A percentile compares a stretch with the other conserved stretches of the same genome.
Evolutionary conservation across 768 basidiomycete species (phyloP).

Genomic region (Psilocybe cyanescens): DNA sequence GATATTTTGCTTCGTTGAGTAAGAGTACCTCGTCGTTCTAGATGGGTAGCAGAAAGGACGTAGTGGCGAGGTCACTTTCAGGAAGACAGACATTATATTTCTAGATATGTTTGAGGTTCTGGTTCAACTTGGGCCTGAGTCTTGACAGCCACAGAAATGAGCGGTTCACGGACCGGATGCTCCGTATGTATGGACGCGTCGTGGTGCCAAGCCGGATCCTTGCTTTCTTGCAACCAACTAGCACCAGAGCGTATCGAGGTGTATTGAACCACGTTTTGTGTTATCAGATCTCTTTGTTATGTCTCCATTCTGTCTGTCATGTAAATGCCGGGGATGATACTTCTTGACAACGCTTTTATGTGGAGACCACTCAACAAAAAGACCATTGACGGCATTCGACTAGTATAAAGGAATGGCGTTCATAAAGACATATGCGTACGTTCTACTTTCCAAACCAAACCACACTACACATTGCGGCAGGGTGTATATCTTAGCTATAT

Average conservation of each 20-base stretch:
- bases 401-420: too few relatives aligned
- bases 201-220: too few relatives aligned
- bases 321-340: too few relatives aligned
- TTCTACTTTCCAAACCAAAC: too few relatives aligned
- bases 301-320: too few relatives aligned
- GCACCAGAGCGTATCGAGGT: neutral
- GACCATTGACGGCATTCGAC: too few relatives aligned
- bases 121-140: neutral
- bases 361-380: too few relatives aligned
- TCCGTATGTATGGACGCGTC: too few relatives aligned
- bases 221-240: neutral
- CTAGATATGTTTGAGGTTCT: neutral
- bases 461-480: too few relatives aligned
- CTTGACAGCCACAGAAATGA: neutral
- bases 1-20: conserved; percentile 18
- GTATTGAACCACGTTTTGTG: neutral
- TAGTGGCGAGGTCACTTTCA: neutral
- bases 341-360: too few relatives aligned
- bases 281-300: neutral
- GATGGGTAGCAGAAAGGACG: neutral
- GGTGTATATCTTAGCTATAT: too few relatives aligned
- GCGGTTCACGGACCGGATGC: neutral
- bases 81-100: neutral
- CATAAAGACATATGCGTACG: too few relatives aligned
- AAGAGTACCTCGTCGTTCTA: neutral